These are phyloP conservation scores for Wakefieldia striispora DNA, from an alignment of 768 basidiomycete genomes.

Conservation along the genomic window DNA sequence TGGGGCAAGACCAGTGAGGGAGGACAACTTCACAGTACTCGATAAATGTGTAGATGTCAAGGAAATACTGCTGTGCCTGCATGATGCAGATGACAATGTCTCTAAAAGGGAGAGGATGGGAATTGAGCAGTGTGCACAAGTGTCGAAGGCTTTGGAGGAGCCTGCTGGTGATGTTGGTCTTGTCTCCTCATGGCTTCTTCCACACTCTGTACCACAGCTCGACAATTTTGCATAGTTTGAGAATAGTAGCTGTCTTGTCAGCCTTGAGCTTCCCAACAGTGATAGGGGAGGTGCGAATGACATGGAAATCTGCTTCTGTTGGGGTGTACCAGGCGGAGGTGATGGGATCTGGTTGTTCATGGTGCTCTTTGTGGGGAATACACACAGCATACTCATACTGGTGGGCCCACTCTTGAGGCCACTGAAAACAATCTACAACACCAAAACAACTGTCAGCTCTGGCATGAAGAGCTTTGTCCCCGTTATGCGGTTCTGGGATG, in stretches of 20 bases:
- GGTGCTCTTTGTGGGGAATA: not conserved
- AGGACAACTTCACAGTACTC: not conserved
- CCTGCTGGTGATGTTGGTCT: too few species aligned
- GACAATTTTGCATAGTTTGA: too few species aligned
- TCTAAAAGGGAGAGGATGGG: not conserved
- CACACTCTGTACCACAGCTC: too few species aligned
- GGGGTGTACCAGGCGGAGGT: not conserved
- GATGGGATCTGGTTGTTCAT: not conserved
- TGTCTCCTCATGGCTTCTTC: too few species aligned
- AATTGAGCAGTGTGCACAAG: too few species aligned
- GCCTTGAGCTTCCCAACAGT: too few species aligned
- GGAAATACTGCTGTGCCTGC: not conserved
- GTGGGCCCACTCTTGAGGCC: not conserved
- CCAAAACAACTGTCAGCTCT: conserved; percentile 1
- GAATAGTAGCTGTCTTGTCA: too few species aligned
- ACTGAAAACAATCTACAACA: not conserved
- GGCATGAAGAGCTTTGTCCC: not conserved
- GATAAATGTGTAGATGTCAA: conserved; percentile 2
- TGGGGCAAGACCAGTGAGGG: not conserved
- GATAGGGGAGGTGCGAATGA: too few species aligned
- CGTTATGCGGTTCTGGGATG: conserved; percentile 4
- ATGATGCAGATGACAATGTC: not conserved
- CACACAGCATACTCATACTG: not conserved
- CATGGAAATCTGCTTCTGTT: not conserved
- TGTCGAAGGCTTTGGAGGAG: too few species aligned